Percentiles rank a stretch among this genome's conserved stretches.
Conservation (phyloP, 2,329 filamentous ascomycete species). For the Talaromyces sp. region DNA sequence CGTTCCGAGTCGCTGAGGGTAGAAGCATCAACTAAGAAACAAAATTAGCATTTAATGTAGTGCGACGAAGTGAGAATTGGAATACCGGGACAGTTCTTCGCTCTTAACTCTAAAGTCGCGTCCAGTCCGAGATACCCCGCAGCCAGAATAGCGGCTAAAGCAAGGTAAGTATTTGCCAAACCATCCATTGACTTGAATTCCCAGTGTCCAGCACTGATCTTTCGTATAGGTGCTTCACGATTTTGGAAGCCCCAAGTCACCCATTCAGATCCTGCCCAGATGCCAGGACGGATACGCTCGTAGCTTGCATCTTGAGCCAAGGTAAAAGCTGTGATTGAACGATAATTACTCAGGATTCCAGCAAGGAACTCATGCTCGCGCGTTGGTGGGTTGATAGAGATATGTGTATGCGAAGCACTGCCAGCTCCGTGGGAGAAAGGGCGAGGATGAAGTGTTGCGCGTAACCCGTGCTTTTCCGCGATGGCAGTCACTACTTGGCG, state of each 20-base stretch:
- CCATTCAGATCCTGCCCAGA: conserved; percentile 78
- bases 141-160: conserved; percentile 62
- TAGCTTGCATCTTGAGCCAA: conserved; percentile 70
- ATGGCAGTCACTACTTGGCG: conserved; percentile 69
- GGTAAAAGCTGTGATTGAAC: conserved; percentile 68
- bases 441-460: conserved; percentile 74
- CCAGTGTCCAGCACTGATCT: conserved; percentile 69
- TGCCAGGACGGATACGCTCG: conserved; percentile 66
- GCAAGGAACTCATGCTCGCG: conserved; percentile 69
- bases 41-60: not conserved
- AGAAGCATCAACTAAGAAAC: conserved; percentile 35
- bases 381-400: conserved; percentile 56
- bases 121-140: conserved; percentile 62
- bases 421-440: conserved; percentile 60
- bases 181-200: conserved; percentile 80
- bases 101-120: conserved; percentile 25
- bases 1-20: conserved; percentile 34
- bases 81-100: conserved; percentile 39
- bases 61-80: too few species aligned
- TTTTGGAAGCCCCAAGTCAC: conserved; percentile 82
- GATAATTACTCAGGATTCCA: conserved; percentile 68
- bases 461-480: conserved; percentile 63
- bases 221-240: conserved; percentile 72
- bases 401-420: conserved; percentile 69
- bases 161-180: conserved; percentile 76